Evolutionary conservation across 768 basidiomycete genomes (phyloP).

Genomic region (Boletus speciosus): DNA sequence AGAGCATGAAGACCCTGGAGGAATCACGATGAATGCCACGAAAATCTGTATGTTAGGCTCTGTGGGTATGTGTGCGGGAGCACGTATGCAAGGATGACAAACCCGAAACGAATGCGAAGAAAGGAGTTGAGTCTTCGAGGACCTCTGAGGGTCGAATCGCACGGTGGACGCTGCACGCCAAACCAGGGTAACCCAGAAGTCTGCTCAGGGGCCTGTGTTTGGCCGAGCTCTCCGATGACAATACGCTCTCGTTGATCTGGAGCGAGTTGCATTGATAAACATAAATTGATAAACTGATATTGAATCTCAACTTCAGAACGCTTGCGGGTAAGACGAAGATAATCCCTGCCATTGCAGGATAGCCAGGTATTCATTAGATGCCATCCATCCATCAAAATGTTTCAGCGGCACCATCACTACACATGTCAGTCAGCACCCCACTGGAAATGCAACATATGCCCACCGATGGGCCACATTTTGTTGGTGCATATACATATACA

Average conservation of each 20-base stretch:
- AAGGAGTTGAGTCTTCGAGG: no score
- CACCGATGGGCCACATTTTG: slow-evolving; percentile 36
- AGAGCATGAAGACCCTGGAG: no score
- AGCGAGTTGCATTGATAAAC: slow-evolving; percentile 27
- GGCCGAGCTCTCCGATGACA: slow-evolving; percentile 5
- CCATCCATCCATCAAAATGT: slow-evolving; percentile 35
- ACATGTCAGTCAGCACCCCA: background rate
- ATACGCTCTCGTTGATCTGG: slow-evolving; percentile 1
- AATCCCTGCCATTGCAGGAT: slow-evolving; percentile 8
- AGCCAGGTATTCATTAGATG: slow-evolving; percentile 19
- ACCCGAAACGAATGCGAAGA: no score
- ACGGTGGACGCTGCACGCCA: no score
- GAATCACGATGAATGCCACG: no score
- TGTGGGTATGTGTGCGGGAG: no score
- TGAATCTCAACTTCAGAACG: no score
- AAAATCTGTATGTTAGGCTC: no score
- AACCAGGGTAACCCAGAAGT: slow-evolving; percentile 7
- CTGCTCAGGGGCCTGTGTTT: slow-evolving; percentile 24
- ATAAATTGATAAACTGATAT: slow-evolving; percentile 34
- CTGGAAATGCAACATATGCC: background rate
- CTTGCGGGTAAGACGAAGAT: no score
- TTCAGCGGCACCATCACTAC: slow-evolving; percentile 27
- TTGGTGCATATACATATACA: slow-evolving; percentile 36
- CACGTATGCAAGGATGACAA: no score
- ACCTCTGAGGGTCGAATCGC: no score